Evolutionary conservation across 306 rosid genomes (phyloP).

Genomic region (Fragaria iinumae): DNA sequence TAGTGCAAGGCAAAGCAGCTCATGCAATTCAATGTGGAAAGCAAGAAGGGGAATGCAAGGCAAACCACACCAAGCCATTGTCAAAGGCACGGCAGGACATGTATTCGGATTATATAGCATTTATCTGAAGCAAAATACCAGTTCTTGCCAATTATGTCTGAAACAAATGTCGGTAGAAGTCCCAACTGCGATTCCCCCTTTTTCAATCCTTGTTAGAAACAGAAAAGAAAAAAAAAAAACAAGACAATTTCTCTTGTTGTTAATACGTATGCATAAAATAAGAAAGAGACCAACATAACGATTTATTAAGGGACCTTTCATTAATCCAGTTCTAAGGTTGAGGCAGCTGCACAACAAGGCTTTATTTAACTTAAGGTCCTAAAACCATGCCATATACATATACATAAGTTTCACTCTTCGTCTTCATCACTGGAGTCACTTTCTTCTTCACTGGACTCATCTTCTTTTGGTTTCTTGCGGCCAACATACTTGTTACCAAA

Average conservation of each 20-base stretch:
- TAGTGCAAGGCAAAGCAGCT: not conserved
- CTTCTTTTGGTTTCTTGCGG: not conserved
- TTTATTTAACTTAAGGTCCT: not conserved
- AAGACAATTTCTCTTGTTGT: too few species aligned
- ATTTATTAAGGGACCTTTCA: not conserved
- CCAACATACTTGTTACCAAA: conserved; percentile 6
- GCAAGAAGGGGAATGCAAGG: not conserved
- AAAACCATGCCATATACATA: not conserved
- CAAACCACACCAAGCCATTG: too few species aligned
- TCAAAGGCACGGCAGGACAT: too few species aligned
- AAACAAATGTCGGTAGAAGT: too few species aligned
- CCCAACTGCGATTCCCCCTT: too few species aligned
- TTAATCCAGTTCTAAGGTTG: not conserved
- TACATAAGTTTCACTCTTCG: not conserved
- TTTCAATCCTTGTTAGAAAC: too few species aligned
- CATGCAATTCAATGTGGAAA: not conserved
- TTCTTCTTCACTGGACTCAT: conserved; percentile 11
- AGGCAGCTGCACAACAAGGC: not conserved
- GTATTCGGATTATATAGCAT: too few species aligned
- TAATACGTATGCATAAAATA: not conserved
- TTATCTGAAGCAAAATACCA: too few species aligned
- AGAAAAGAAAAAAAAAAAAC: too few species aligned
- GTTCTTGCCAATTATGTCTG: too few species aligned
- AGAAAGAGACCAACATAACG: not conserved
- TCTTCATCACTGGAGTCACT: conserved; percentile 9